Evolutionary conservation across 2,329 filamentous ascomycete genomes (phyloP), one percentile per base, ranked within the genome.

Genomic region (Tolypocladium tundrense): DNA sequence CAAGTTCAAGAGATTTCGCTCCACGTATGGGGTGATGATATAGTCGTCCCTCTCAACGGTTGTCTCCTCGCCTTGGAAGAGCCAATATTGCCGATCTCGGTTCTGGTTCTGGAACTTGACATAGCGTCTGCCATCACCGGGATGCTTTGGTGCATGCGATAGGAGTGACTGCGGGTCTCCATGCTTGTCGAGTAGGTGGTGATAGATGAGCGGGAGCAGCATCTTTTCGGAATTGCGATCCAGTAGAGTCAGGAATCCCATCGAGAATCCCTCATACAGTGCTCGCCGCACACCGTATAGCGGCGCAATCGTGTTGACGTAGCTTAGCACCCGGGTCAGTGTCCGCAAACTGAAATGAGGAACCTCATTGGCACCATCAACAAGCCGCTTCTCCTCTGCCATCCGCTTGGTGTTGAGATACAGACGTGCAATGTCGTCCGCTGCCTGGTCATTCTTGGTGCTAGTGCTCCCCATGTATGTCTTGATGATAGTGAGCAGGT

Each of bases 271-370:
- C 76, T 99, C 94, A 62, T 89, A 96, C 1, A 97, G 77, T 13
- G 93, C 90, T 67, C 95, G 79, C 31, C 94, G 85, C 48, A 97
- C 76, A 14, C 90, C 91, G 72, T 96, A 97, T 4, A 88, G 82
- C 0, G 91, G 85, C 0, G 90, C 84, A 62, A 97, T 92, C 56
- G 92, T 88, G 62, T 87, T 86, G 21, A 93, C 91, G 69, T 97
- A 99, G 42, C 87, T 88, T 56, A 99, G 75, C 1, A 94, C 91
- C 57, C 95, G 85, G 24, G 95, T 97, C 53, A 99, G 76, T 0
- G 94, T 99, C 69, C 94, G 86, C 59, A 99, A 83, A 77, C 93
- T 97, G 77, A 97, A 99, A 72, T 99, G 94, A 13, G 94, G 93
- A 54, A 94, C 90, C 69, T 99, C 92, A 60, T 95, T 93, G 35